A percentile compares a stretch with the other conserved stretches of the same genome.
Evolutionary conservation across 352 stramenopile species (phyloP).

Genomic region (Phytophthora pseudosyringae): DNA sequence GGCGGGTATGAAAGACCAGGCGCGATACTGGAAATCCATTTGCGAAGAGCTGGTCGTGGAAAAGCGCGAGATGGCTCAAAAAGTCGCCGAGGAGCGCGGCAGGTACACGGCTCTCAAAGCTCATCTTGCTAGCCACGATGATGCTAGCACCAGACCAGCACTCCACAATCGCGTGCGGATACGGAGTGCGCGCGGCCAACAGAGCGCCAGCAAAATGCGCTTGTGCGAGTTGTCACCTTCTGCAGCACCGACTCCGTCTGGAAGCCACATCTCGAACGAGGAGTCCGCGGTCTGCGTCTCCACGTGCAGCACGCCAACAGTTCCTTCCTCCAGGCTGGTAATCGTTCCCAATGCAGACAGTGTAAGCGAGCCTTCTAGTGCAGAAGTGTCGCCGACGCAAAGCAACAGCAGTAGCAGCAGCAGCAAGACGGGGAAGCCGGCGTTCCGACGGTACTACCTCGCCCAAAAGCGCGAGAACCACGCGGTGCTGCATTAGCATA

Average conservation of each 20-base stretch:
- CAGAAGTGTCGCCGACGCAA: conserved; percentile 24
- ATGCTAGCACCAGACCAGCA: background rate
- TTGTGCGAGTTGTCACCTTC: conserved; percentile 14
- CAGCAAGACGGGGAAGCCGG: conserved; percentile 27
- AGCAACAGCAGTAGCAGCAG: conserved; percentile 22
- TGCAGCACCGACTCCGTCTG: background rate
- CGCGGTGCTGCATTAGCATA: conserved; percentile 19
- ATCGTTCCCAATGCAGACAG: conserved; percentile 9
- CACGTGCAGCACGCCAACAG: conserved; percentile 15
- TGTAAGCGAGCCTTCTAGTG: conserved; percentile 12
- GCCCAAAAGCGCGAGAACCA: conserved; percentile 31
- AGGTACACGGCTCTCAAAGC: conserved; percentile 51
- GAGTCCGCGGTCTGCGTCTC: conserved; percentile 7
- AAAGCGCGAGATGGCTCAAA: conserved; percentile 49
- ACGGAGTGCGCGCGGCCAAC: background rate
- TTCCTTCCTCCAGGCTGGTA: conserved; percentile 7
- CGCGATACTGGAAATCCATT: conserved; percentile 51
- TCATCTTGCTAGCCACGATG: conserved; percentile 39
- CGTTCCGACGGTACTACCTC: conserved; percentile 53
- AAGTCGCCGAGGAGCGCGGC: conserved; percentile 54
- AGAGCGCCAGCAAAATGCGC: background rate
- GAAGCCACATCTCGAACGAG: conserved; percentile 14
- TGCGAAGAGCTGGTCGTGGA: conserved; percentile 52
- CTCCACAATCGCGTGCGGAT: background rate
- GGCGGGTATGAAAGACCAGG: conserved; percentile 43